Evolutionary conservation across 805 yeast species (phyloP).

Genomic region (Scheffersomyces ergatensis): DNA sequence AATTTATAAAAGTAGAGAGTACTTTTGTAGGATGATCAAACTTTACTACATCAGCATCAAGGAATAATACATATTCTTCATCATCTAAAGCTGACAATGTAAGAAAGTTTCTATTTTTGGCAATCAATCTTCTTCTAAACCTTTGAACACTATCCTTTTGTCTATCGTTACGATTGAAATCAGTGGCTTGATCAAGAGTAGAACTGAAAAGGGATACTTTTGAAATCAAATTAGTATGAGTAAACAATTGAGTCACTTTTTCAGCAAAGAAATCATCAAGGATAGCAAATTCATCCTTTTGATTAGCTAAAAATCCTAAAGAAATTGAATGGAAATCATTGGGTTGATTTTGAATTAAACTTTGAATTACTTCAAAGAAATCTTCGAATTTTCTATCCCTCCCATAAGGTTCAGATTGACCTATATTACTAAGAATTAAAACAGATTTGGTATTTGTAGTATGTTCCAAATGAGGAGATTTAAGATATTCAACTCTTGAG

Average conservation of each 20-base stretch:
- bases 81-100: conserved; percentile 22
- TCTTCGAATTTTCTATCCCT: conserved; percentile 13
- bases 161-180: conserved; percentile 16
- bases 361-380: conserved; percentile 25
- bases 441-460: conserved; percentile 7
- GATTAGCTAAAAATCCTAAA: conserved; percentile 32
- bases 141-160: conserved; percentile 30
- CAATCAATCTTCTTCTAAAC: conserved; percentile 32
- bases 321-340: conserved; percentile 11
- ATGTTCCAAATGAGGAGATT: neutral
- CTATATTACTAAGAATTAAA: conserved; percentile 23
- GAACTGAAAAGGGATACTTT: conserved; percentile 38
- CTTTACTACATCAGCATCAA: conserved; percentile 34
- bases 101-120: conserved; percentile 36
- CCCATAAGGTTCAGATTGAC: conserved; percentile 34
- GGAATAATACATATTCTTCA: conserved; percentile 32
- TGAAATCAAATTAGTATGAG: conserved; percentile 25
- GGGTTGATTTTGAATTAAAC: conserved; percentile 18
- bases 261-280: conserved; percentile 16
- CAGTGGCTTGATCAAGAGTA: conserved; percentile 9
- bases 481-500: neutral
- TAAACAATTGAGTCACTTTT: conserved; percentile 9
- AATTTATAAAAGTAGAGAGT: conserved; percentile 20
- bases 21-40: conserved; percentile 22
- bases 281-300: conserved; percentile 19